These are phyloP conservation scores for Phialocephala subalpina DNA, from an alignment of 2,329 filamentous ascomycete species.

Conservation along the genomic window DNA sequence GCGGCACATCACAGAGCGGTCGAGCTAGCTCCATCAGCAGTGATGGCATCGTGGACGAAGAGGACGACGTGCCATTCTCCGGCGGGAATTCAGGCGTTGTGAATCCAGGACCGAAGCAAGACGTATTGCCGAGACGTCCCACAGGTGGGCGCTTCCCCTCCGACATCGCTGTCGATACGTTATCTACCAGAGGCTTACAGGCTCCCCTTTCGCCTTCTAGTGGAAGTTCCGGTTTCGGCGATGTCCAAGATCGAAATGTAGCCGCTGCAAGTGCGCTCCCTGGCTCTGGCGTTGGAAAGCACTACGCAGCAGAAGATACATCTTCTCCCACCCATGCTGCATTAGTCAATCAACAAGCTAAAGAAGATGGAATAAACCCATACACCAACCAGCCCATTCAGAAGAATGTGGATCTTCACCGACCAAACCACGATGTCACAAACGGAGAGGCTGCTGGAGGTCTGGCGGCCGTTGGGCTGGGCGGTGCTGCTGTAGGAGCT, in stretches of 20 bases:
- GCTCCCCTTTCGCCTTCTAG: slow-evolving; percentile 82
- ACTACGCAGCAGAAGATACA: slow-evolving; percentile 43
- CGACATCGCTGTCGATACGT: slow-evolving; percentile 82
- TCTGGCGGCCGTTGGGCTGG: slow-evolving; percentile 33
- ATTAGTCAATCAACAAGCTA: slow-evolving; percentile 57
- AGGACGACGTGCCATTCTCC: slow-evolving; percentile 71
- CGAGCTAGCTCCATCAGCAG: slow-evolving; percentile 71
- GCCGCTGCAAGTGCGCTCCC: slow-evolving; percentile 54
- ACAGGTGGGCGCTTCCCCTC: slow-evolving; percentile 97
- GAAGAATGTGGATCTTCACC: slow-evolving; percentile 14
- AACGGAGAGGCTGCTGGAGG: slow-evolving; percentile 21
- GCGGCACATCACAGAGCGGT: slow-evolving; percentile 61
- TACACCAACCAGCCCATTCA: slow-evolving; percentile 53
- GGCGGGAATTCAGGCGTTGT: slow-evolving; percentile 62
- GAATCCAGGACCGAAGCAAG: slow-evolving; percentile 55
- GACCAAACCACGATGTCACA: not conserved
- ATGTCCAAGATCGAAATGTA: slow-evolving; percentile 62
- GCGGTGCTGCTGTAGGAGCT: slow-evolving; percentile 32
- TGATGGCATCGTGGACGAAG: slow-evolving; percentile 76
- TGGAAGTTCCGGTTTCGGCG: slow-evolving; percentile 71
- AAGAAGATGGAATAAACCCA: slow-evolving; percentile 64
- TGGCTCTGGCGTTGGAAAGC: slow-evolving; percentile 33
- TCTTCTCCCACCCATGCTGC: slow-evolving; percentile 58
- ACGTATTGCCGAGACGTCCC: slow-evolving; percentile 69
- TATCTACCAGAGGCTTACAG: slow-evolving; percentile 75